These are phyloP conservation scores for Ophiostoma populinum DNA, from an alignment of 2,329 filamentous ascomycete species.

Conservation along the genomic window DNA sequence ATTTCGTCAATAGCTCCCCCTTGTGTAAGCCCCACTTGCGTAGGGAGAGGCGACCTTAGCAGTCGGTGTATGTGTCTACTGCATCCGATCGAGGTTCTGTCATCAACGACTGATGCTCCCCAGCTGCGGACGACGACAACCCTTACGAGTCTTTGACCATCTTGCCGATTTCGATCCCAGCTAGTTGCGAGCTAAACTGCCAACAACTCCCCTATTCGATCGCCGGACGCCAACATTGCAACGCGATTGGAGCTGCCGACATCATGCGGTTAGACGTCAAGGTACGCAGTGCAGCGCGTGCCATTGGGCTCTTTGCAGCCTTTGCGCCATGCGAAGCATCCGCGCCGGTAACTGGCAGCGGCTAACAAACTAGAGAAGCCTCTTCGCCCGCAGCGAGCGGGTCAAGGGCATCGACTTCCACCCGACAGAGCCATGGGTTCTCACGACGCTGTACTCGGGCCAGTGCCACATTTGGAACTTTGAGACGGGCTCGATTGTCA, in stretches of 20 bases:
- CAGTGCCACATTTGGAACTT: conserved; percentile 99
- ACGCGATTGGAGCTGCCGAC: conserved; percentile 3
- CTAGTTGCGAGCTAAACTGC: neutral
- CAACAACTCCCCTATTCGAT: neutral
- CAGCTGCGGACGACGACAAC: too few relatives aligned
- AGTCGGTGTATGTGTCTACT: conserved; percentile 4
- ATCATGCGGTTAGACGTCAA: conserved; percentile 14
- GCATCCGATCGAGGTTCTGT: neutral
- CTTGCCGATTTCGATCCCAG: neutral
- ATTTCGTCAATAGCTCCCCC: conserved; percentile 3
- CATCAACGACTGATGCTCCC: too few relatives aligned
- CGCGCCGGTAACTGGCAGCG: too few relatives aligned
- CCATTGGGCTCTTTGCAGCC: neutral
- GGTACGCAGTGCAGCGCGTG: too few relatives aligned
- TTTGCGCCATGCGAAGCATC: too few relatives aligned
- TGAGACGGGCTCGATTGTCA: conserved; percentile 90
- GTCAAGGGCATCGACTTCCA: conserved; percentile 14
- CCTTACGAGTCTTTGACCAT: neutral
- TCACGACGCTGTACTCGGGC: conserved; percentile 92
- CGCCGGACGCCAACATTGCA: neutral
- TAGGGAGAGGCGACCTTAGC: neutral
- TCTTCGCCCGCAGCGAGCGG: conserved; percentile 13
- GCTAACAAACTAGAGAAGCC: conserved; percentile 9
- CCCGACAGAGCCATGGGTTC: conserved; percentile 13
- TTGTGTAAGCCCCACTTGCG: conserved; percentile 1